Evolutionary conservation across 345 rosid genomes (phyloP).

Genomic region (Crucihimalaya himalaica): DNA sequence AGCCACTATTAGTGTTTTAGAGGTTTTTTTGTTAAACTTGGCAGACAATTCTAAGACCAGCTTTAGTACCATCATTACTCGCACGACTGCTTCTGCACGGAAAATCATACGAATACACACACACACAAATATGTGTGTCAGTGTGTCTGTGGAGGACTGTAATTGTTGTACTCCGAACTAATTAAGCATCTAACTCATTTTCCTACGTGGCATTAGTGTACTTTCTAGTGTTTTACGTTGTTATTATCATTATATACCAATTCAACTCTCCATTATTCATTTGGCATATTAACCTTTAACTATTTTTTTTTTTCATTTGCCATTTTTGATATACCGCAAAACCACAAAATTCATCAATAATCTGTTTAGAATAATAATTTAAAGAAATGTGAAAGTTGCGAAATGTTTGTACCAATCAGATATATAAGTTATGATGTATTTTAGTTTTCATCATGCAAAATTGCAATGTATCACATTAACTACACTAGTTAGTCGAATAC

Average conservation of each 20-base stretch:
- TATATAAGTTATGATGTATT: background rate
- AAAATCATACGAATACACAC: slow-evolving; percentile 25
- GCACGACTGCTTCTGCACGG: slow-evolving; percentile 36
- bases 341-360: background rate
- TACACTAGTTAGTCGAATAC: background rate
- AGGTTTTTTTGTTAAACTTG: background rate
- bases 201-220: slow-evolving; percentile 7
- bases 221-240: background rate
- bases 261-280: background rate
- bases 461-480: background rate
- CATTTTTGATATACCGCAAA: background rate
- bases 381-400: background rate
- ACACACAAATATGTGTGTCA: slow-evolving; percentile 25
- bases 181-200: slow-evolving; percentile 14
- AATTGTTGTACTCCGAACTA: slow-evolving; percentile 2
- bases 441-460: background rate
- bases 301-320: no score
- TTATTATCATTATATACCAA: background rate
- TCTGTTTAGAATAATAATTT: background rate
- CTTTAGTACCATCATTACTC: slow-evolving; percentile 33
- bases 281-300: background rate
- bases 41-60: slow-evolving; percentile 15
- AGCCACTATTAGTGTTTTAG: background rate
- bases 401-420: background rate
- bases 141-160: background rate